These are phyloP conservation scores for Perkinsus chesapeaki DNA, from an alignment of 169 alveolate genomes.

Conservation along the genomic window DNA sequence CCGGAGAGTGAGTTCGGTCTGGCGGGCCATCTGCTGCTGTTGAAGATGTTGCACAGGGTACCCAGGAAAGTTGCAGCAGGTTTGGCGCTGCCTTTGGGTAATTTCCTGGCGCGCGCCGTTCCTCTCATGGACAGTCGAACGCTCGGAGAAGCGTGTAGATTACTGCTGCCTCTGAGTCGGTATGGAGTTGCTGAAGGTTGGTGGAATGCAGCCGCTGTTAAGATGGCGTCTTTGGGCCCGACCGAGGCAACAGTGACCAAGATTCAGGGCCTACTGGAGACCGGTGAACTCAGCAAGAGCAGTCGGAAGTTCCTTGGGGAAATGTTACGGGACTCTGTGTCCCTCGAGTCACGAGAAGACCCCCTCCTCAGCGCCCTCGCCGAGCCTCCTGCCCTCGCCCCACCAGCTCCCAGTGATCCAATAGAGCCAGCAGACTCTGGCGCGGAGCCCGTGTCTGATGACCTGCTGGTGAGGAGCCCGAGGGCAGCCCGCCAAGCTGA, in stretches of 20 bases:
- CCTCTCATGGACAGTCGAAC: background rate
- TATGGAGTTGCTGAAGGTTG: background rate
- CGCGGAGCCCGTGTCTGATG: no score
- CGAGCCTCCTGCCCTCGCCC: background rate
- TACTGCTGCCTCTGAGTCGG: background rate
- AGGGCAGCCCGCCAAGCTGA: no score
- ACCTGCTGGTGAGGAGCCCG: no score
- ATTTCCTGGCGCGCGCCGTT: slow-evolving; percentile 3
- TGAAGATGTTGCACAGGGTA: background rate
- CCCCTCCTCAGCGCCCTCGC: background rate
- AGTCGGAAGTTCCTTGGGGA: background rate
- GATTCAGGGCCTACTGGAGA: background rate
- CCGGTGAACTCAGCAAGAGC: background rate
- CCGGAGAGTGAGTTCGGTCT: background rate
- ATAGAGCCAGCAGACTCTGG: background rate
- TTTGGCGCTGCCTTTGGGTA: background rate
- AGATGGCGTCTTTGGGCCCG: background rate
- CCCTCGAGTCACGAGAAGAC: background rate
- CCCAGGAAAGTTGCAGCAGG: background rate
- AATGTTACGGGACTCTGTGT: background rate
- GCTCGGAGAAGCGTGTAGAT: background rate
- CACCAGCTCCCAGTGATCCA: background rate
- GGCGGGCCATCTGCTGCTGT: background rate
- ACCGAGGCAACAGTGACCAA: background rate
- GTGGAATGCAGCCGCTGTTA: background rate